Percentiles rank a stretch among this genome's conserved stretches.
phyloP scores from a whole-genome alignment of 805 yeast genomes.

The Schizosaccharomyces pombe region ASM294v3 CU329670.1:3909501-3910000 shows the following conservation, averaged over 20 bases:
- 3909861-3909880: conserved; percentile 40
- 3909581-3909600: too few relatives aligned
- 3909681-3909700: conserved; percentile 98
- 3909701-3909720: conserved; percentile 91
- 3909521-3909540: conserved; percentile 69
- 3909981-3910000: conserved; percentile 94
- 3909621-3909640: too few relatives aligned
- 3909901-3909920: conserved; percentile 90
- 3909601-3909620: too few relatives aligned
- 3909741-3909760: too few relatives aligned
- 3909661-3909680: conserved; percentile 97
- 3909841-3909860: background rate
- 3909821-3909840: background rate
- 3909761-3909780: too few relatives aligned
- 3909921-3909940: conserved; percentile 93
- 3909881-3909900: conserved; percentile 88
- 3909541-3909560: conserved; percentile 72
- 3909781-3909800: too few relatives aligned
- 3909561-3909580: too few relatives aligned
- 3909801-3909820: too few relatives aligned
- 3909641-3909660: conserved; percentile 87
- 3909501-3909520: conserved; percentile 98
- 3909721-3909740: conserved; percentile 69
- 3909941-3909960: conserved; percentile 90
- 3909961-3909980: conserved; percentile 87